Base-by-base conservation (phyloP, 129 eudicot genomes). In the Artemisia argyi region DNA sequence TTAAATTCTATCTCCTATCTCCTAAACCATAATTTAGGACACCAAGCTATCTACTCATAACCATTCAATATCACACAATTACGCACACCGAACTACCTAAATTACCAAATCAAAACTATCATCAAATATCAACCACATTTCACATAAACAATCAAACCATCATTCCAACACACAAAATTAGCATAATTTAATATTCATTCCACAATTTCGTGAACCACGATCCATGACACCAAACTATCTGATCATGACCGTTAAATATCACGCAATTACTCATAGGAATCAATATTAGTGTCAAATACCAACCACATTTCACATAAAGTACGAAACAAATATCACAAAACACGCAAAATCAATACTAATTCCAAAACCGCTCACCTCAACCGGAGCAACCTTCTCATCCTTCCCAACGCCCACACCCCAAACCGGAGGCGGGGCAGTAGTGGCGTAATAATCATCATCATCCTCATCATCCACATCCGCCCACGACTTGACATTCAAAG, bases 381-480 rank as follows among this genome's bases (percentile, higher is more conserved):
- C 66, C 19, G 73, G 89, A 65, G 82, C 64, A 0, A 76, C 79
- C 62, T 84, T 84, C 62, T 77, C 78, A 3, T 82, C 76, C 70
- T 84, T 82, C 74, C 74, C 79, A n/a, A 62, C 77, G 5, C 68
- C 66, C 17, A 76, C 53, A 2, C 58, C 88, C 97, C 96, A 91
- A 72, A 79, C 82, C 48, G 73, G 85, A 1, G 81, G 91, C 9
- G 96, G 97, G 16, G 93, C 96, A 5, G 90, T 84, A 19, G 92
- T 86, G 11, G 93, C 92, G 57, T 85, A 91, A 63, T 86, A 91
- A 59, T 91, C 97, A 71, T 91, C 97, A 63, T 91, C 97, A 79
- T 91, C 97, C 51, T 91, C 97, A 72, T 91, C 97, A 54, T 91
- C 97, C 4, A 91, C 97, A 80, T 91, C 97, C 35, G 96, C 97